These are phyloP conservation scores for Penicillium salamii DNA, from an alignment of 495 filamentous ascomycete genomes.

Conservation along the genomic window DNA sequence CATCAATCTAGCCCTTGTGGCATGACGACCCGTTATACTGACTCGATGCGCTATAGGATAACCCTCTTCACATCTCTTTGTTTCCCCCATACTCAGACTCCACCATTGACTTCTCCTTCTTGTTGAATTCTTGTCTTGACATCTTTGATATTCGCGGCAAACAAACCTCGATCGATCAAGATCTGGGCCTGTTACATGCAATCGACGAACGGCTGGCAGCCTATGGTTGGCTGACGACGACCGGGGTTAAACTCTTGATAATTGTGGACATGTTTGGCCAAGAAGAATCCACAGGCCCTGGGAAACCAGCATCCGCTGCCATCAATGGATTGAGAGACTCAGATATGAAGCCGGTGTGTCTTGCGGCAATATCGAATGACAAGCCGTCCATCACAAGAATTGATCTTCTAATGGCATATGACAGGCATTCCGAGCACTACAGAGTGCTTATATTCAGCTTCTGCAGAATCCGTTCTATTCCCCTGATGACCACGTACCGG, in stretches of 20 bases:
- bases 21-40: conserved; percentile 6
- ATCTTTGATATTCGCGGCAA: conserved; percentile 83
- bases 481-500: conserved; percentile 75
- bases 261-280: conserved; percentile 82
- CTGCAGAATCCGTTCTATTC: conserved; percentile 94
- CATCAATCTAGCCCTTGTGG: too few relatives aligned
- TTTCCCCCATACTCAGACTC: conserved; percentile 70
- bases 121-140: conserved; percentile 87
- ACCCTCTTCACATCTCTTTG: conserved; percentile 88
- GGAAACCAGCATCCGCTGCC: conserved; percentile 29
- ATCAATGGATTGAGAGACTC: conserved; percentile 67
- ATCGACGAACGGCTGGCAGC: conserved; percentile 87
- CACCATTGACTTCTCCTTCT: conserved; percentile 81
- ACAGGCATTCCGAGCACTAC: conserved; percentile 84
- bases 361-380: background rate
- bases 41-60: conserved; percentile 64
- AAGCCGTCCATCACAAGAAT: background rate
- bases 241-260: conserved; percentile 82
- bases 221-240: conserved; percentile 98
- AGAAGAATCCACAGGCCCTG: conserved; percentile 19
- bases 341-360: conserved; percentile 73
- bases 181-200: conserved; percentile 87
- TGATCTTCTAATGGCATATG: conserved; percentile 2
- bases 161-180: conserved; percentile 65
- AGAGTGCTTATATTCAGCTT: conserved; percentile 83